Percentiles rank a stretch among this genome's conserved stretches.
phyloP scores from a whole-genome alignment of 495 filamentous ascomycete species.

The Oidiodendron maius region DNA sequence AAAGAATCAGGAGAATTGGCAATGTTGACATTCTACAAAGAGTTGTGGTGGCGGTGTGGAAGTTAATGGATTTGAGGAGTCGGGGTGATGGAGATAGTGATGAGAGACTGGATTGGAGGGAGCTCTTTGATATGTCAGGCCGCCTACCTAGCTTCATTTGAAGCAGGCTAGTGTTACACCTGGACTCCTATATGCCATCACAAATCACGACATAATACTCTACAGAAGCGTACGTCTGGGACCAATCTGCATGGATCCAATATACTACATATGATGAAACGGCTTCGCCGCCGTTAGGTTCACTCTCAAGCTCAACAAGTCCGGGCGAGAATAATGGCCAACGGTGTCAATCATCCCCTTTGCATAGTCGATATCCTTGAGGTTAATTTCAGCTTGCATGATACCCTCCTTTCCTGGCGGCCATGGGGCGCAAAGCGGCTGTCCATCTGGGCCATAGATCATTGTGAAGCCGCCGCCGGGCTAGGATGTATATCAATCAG shows the following conservation, averaged over 20 bases:
- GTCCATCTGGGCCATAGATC: slow-evolving; percentile 49
- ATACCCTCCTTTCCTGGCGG: slow-evolving; percentile 33
- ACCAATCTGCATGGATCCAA: too few species aligned
- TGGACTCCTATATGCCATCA: too few species aligned
- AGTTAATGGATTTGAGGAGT: background rate
- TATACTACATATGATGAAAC: too few species aligned
- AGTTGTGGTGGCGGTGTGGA: background rate
- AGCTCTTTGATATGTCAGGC: background rate
- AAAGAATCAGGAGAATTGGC: background rate
- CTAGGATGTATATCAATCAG: too few species aligned
- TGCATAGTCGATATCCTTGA: slow-evolving; percentile 29
- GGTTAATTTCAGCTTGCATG: slow-evolving; percentile 41
- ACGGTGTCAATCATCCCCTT: slow-evolving; percentile 28
- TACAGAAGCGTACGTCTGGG: too few species aligned
- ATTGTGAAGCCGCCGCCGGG: slow-evolving; percentile 40
- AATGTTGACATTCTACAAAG: background rate
- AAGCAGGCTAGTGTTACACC: too few species aligned
- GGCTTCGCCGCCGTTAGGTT: too few species aligned
- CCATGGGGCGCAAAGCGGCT: slow-evolving; percentile 33
- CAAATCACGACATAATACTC: too few species aligned
- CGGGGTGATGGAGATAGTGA: background rate
- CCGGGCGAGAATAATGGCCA: slow-evolving; percentile 49
- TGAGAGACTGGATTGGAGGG: background rate
- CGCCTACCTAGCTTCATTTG: too few species aligned
- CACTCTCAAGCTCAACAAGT: slow-evolving; percentile 31